Percentiles rank a stretch among this genome's conserved stretches.
Conservation (phyloP, 106 monocot species). For the Triglochin maritima region DNA sequence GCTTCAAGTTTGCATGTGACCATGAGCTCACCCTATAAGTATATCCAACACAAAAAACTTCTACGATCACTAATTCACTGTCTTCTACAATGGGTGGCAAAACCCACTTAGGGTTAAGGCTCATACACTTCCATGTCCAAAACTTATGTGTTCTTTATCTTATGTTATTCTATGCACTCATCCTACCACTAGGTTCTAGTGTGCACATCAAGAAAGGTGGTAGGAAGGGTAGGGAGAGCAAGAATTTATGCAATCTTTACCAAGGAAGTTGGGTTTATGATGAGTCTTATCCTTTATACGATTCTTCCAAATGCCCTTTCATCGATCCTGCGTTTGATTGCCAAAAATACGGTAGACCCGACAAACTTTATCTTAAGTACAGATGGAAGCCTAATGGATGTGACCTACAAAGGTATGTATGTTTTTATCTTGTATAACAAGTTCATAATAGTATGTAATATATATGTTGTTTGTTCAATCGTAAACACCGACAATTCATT, state of each 20-base stretch:
- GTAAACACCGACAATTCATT: not conserved
- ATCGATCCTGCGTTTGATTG: slow-evolving; percentile 77
- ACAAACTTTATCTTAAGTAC: slow-evolving; percentile 69
- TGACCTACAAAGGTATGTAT: slow-evolving; percentile 59
- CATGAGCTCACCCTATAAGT: too few relatives aligned
- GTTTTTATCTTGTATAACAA: not conserved
- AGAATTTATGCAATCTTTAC: slow-evolving; percentile 46
- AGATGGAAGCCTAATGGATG: slow-evolving; percentile 58
- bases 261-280: slow-evolving; percentile 82
- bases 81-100: too few relatives aligned
- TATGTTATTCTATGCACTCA: too few relatives aligned
- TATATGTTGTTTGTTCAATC: not conserved
- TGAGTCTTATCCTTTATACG: slow-evolving; percentile 57
- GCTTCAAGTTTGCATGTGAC: too few relatives aligned
- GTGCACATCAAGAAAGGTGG: not conserved
- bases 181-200: not conserved
- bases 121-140: too few relatives aligned
- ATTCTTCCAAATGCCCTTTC: slow-evolving; percentile 61
- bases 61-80: too few relatives aligned
- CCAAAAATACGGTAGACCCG: slow-evolving; percentile 69
- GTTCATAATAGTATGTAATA: not conserved
- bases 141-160: too few relatives aligned
- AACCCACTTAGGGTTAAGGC: too few relatives aligned
- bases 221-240: not conserved
- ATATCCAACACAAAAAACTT: too few relatives aligned